phyloP scores from a whole-genome alignment of 441 rosid genomes.

The Geranium incanum region DNA sequence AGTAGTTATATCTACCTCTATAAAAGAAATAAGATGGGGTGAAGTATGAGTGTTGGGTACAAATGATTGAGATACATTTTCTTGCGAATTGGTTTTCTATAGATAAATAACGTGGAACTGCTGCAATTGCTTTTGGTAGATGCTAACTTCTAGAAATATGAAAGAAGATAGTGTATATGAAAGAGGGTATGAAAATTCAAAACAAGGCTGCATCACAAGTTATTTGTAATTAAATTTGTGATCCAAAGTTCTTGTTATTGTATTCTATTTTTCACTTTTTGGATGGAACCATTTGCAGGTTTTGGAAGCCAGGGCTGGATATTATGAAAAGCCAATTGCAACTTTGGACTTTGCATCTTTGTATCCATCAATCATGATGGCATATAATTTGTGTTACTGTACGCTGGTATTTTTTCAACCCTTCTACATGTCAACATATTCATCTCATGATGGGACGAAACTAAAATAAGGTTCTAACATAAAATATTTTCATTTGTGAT shows the following conservation, averaged over 20 bases:
- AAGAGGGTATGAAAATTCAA: background rate
- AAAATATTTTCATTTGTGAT: constrained; percentile 22
- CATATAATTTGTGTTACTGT: constrained; percentile 93
- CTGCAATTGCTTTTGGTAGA: background rate
- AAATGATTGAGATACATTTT: background rate
- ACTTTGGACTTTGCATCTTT: constrained; percentile 96
- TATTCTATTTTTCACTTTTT: constrained; percentile 8
- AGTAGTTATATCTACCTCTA: background rate
- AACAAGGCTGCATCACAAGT: no score
- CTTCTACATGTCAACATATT: constrained; percentile 14
- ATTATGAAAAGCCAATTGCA: constrained; percentile 91
- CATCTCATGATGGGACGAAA: constrained; percentile 6
- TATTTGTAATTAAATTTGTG: background rate
- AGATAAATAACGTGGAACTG: background rate
- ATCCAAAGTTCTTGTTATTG: background rate
- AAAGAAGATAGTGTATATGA: background rate
- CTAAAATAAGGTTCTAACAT: background rate
- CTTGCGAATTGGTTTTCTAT: background rate
- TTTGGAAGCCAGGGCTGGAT: constrained; percentile 87
- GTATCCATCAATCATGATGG: constrained; percentile 99
- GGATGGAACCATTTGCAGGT: constrained; percentile 45
- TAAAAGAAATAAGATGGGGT: background rate
- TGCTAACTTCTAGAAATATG: background rate
- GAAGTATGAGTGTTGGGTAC: background rate
- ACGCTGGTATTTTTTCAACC: constrained; percentile 56